Percentiles rank a stretch among this genome's conserved stretches.
Conservation (phyloP, 495 filamentous ascomycete species). For the Neurospora intermedia region DNA sequence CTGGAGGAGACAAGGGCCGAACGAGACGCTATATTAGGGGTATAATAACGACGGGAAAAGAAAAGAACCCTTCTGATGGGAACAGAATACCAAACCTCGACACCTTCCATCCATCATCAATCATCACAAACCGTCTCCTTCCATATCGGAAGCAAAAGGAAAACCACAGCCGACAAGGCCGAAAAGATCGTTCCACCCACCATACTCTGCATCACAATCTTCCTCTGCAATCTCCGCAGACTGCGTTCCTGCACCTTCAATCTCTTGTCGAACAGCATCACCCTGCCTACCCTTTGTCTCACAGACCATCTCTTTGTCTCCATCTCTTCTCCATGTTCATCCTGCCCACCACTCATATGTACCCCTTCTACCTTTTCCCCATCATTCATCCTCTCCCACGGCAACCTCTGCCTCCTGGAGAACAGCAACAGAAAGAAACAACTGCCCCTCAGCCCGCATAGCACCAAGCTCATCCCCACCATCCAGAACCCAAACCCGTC, state of each 20-base stretch:
- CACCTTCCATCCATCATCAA: background rate
- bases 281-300: conserved; percentile 1
- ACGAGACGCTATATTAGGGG: background rate
- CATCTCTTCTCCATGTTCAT: background rate
- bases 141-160: conserved; percentile 32
- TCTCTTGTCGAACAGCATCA: conserved; percentile 36
- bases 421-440: conserved; percentile 35
- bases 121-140: conserved; percentile 17
- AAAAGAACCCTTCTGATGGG: background rate
- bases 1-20: background rate
- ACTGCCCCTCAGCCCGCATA: conserved; percentile 26
- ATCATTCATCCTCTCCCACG: conserved; percentile 33
- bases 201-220: conserved; percentile 32
- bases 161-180: conserved; percentile 21
- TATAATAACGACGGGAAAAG: background rate
- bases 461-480: conserved; percentile 25
- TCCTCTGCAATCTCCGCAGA: conserved; percentile 26
- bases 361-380: background rate
- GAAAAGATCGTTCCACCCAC: conserved; percentile 26
- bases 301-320: conserved; percentile 9
- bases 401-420: conserved; percentile 27
- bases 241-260: conserved; percentile 30
- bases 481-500: conserved; percentile 32
- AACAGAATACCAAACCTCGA: background rate
- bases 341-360: background rate